Evolutionary conservation across 306 rosid genomes (phyloP), one percentile per base, ranked within the genome.

Genomic region (Dalbergia cultrata): DNA sequence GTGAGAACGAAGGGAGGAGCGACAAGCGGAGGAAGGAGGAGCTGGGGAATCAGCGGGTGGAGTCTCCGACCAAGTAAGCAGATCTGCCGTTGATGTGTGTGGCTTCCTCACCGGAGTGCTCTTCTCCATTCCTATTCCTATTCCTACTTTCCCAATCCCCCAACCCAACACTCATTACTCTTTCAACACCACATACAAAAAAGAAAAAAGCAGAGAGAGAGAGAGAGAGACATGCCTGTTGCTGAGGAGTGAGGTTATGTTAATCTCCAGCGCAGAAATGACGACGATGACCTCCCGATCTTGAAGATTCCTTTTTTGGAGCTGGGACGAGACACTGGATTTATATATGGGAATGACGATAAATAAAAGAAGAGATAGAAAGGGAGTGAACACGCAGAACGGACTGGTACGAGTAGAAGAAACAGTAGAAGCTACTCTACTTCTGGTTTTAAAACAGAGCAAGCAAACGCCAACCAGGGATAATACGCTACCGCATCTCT

Each of bases 1-100:
- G 72, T 95, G 97, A 26, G 99, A 88, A 45, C 94, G 91, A 26
- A 65, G 2, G 54, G 88, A 81, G 11, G 91, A 87, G 60, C 90
- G 93, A 70, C 89, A 64, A 70, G 90, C 90, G 9, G 96, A 74
- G 74, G 98, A 87, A 72, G 82, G 78, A 49, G 83, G 87, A 54
- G 88, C 82, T 13, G 96, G 88, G 19, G 97, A 92, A 81, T 92
- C 91, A 6, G 91, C 17, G 0, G 78, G 85, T 0, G 94, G 98
- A 70, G 80, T 86, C 65, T 96, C 99, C 0, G 99, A 85, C 99
- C 99, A 96, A 63, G 92, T 88, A 67, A 96, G 98, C 84, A 96
- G 99, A 96, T 96, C 99, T 90, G 98, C 97, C 3, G 99, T 96
- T 66, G 99, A 96, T 33, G 93, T 87, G 92, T 90, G 82, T 5